Evolutionary conservation across 2,329 filamentous ascomycete genomes (phyloP), one percentile per base, ranked within the genome.

Genomic region (Penicillium psychrosexuale): DNA sequence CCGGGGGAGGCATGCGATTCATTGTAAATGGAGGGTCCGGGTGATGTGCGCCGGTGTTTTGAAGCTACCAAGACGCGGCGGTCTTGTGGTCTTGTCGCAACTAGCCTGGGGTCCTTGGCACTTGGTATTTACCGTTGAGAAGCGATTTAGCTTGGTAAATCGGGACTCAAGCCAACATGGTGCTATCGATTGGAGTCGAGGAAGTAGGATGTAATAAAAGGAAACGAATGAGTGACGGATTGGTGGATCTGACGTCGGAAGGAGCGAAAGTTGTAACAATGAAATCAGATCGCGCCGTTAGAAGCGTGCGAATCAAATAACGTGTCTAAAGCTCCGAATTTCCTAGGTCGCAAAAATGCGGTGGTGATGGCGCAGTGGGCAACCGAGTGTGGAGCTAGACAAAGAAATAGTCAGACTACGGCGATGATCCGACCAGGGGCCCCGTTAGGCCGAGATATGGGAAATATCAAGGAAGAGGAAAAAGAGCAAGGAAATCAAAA

Each of bases 1-100:
- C 70, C 39, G 66, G 61, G 24, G 62, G 67, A 17, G 68, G 69
- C 51, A 69, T 67, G 48, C 66, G 69, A 61, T 68, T 69, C 67
- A 69, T 68, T 34, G 59, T 55, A 19, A 47, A 24, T 37, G 12
- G 19, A 27, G 34, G 42, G 33, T 27, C 34, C n/a, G 19, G 19
- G 19, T 12, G 44, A 5, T 22, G 7, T 27, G 30, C 15, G 44
- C 27, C 22, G 30, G 2, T 8, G 7, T 15, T 15, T 9, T 33
- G 15, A 38, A 47, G 37, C 38, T 38, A 24, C 19, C 22, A 42
- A 42, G 44, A 24, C 44, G 51, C 19, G 27, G 33, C 3, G 5
- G 12, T 33, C 38, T 40, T 40, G 8, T 17, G 8, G 30, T 42
- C 34, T 36, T 39, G 30, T 54, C 36, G 36, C 49, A 22, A 47